These are phyloP conservation scores for Conoideocrella luteorostrata DNA, from an alignment of 2,329 filamentous ascomycete genomes.

Conservation along the genomic window DNA sequence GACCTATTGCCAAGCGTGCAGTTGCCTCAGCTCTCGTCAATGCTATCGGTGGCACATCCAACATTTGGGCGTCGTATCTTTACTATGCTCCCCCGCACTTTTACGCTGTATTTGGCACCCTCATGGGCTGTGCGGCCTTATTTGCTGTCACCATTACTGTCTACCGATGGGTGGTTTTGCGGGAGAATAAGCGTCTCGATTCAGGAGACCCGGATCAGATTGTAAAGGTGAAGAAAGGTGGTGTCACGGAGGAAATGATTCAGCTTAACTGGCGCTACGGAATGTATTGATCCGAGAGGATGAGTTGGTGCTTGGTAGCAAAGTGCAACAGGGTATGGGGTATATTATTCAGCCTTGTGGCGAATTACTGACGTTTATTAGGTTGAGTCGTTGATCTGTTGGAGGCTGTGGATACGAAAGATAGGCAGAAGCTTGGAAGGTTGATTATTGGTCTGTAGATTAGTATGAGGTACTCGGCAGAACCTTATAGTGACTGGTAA, in stretches of 20 bases:
- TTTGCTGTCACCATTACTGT: slow-evolving; percentile 27
- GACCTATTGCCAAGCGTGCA: slow-evolving; percentile 34
- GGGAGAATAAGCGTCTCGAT: slow-evolving; percentile 32
- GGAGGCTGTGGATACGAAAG: not conserved
- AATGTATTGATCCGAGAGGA: slow-evolving; percentile 27
- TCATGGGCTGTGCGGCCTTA: slow-evolving; percentile 27
- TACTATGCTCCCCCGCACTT: slow-evolving; percentile 31
- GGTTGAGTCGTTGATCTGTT: too few relatives aligned
- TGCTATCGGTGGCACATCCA: slow-evolving; percentile 25
- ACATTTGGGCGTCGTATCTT: slow-evolving; percentile 30
- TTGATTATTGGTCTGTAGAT: not conserved
- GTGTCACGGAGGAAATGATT: slow-evolving; percentile 37
- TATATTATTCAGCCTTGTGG: not conserved
- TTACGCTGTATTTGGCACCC: slow-evolving; percentile 33
- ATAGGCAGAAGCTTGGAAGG: not conserved
- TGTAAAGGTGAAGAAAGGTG: slow-evolving; percentile 32
- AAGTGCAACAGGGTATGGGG: not conserved
- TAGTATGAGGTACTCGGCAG: not conserved
- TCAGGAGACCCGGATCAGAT: slow-evolving; percentile 28
- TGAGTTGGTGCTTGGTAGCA: not conserved
- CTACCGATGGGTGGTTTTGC: slow-evolving; percentile 30
- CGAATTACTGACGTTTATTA: not conserved
- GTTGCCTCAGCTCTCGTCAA: slow-evolving; percentile 35
- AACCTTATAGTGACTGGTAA: too few relatives aligned
- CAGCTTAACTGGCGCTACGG: slow-evolving; percentile 36